Base-by-base conservation (phyloP, 2,329 filamentous ascomycete genomes). In the Apiospora saccharicola region DNA sequence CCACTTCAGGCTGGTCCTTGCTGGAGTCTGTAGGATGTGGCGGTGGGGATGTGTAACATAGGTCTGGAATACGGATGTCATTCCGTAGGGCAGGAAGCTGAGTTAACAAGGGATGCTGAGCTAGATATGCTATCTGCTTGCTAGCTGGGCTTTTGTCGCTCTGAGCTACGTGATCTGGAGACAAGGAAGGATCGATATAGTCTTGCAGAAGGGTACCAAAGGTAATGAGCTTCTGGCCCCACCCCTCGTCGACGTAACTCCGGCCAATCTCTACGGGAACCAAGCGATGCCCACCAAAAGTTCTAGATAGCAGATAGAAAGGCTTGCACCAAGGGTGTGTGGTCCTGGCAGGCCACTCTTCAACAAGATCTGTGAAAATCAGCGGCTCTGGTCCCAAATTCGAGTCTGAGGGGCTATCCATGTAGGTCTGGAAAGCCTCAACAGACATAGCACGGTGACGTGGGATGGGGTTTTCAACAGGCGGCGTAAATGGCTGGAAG, bases 181-280 rank as follows among this genome's bases (percentile, higher is more conserved):
- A 69, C 41, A 74, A 67, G 34, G 77, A 79, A 75, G 81, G 75
- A 73, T 80, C 79, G 73, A 97, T 87, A 78, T 93, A 91, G 0
- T 81, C 81, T 6, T 85, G 76, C 68, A 98, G 83, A 75, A 98
- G 97, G 0, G 91, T 85, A 6, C 84, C 83, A 77, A 98, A 97
- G 0, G 89, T 85, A 68, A 97, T 88, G 37, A 98, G 90, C 71
- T 90, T 89, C 81, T 98, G 96, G 0, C 91, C 91, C 95, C 96
- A 98, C 30, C 87, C 92, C 26, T 90, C 88, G 75, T 98, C 94
- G 1, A 94, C 95, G 79, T 98, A 99, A 78, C 93, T 96, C 67
- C 93, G 86, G 0, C 96, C 96, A 1, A 96, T 82, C 80, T 98
- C 95, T 3, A 98, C 89, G 0, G 96, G 96, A 0, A 98, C 93